Conservation (phyloP, 208 protist genomes). For the Histomonas meleagridis region DNA sequence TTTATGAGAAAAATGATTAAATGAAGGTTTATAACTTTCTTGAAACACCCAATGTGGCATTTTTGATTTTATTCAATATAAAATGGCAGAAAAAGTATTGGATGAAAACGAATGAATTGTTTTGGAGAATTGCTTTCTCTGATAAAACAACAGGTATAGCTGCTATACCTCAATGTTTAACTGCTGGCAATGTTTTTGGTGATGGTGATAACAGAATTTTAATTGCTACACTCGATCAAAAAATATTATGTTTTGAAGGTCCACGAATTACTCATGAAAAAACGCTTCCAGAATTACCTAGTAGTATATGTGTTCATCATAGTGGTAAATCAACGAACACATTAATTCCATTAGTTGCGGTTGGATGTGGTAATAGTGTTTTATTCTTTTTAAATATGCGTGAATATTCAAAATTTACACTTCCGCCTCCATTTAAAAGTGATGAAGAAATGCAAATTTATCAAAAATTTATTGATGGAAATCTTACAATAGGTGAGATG, state of each 20-base stretch:
- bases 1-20: too few relatives aligned
- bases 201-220: neutral
- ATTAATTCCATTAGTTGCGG: neutral
- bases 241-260: slow-evolving; percentile 20
- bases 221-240: slow-evolving; percentile 23
- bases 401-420: slow-evolving; percentile 5
- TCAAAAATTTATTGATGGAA: neutral
- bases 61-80: too few relatives aligned
- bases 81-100: too few relatives aligned
- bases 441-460: neutral
- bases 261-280: slow-evolving; percentile 9
- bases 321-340: neutral
- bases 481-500: neutral
- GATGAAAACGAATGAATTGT: neutral
- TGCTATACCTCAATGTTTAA: neutral
- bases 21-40: too few relatives aligned
- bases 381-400: slow-evolving; percentile 20
- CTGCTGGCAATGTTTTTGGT: slow-evolving; percentile 9
- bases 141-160: slow-evolving; percentile 33
- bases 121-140: slow-evolving; percentile 21
- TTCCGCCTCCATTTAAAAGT: neutral
- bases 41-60: too few relatives aligned
- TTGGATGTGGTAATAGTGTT: slow-evolving; percentile 1
- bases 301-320: slow-evolving; percentile 21
- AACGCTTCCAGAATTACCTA: slow-evolving; percentile 17